phyloP scores from a whole-genome alignment of 805 yeast species.

The Pichia occidentalis region DNA sequence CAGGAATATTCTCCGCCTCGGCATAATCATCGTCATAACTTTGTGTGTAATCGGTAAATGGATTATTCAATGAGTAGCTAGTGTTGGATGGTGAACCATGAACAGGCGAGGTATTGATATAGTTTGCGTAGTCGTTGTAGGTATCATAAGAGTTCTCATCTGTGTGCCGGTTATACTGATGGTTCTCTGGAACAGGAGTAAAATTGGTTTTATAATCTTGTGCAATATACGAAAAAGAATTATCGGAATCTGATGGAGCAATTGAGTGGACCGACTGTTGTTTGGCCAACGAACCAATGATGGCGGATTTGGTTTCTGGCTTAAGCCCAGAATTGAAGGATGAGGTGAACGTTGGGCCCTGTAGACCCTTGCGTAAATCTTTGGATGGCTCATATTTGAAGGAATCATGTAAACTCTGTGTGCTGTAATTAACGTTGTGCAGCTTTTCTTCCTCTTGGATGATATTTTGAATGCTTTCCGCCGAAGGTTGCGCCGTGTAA shows the following conservation, averaged over 20 bases:
- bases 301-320: slow-evolving; percentile 25
- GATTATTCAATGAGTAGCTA: slow-evolving; percentile 9
- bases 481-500: slow-evolving; percentile 5
- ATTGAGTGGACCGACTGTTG: slow-evolving; percentile 9
- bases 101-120: neutral
- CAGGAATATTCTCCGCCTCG: neutral
- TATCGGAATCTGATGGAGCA: slow-evolving; percentile 18
- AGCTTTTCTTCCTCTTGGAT: slow-evolving; percentile 12
- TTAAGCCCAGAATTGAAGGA: slow-evolving; percentile 25
- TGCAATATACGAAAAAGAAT: slow-evolving; percentile 10
- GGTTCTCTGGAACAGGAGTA: too few species aligned
- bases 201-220: neutral
- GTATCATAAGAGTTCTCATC: neutral
- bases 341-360: slow-evolving; percentile 45
- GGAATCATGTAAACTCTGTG: slow-evolving; percentile 1
- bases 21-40: slow-evolving; percentile 10
- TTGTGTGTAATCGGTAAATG: slow-evolving; percentile 13
- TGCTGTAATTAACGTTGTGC: slow-evolving; percentile 3
- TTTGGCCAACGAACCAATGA: slow-evolving; percentile 23
- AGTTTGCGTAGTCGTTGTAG: slow-evolving; percentile 4
- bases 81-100: neutral
- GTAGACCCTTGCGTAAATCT: slow-evolving; percentile 57
- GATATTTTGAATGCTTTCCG: slow-evolving; percentile 13
- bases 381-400: slow-evolving; percentile 24
- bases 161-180: neutral